These are phyloP conservation scores for Cordyceps cicadae DNA, from an alignment of 2,329 filamentous ascomycete species.

Conservation along the genomic window DNA sequence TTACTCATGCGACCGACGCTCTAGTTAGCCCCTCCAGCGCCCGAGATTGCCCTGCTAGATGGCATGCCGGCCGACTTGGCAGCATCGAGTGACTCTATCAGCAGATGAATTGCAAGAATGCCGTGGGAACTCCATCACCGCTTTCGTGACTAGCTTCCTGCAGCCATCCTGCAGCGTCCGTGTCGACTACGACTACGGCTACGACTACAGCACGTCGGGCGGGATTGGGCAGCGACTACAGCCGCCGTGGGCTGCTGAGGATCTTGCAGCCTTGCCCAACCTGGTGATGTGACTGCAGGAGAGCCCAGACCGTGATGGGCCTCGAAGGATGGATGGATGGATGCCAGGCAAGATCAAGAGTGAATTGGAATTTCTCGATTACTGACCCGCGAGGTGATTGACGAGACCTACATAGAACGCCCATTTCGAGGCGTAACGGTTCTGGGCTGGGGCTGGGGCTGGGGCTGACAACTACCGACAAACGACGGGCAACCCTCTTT, in stretches of 20 bases:
- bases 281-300: not conserved
- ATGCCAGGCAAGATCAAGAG: not conserved
- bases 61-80: too few species aligned
- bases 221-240: not conserved
- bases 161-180: not conserved
- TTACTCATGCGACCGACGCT: not conserved
- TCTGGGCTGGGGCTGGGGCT: not conserved
- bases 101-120: too few species aligned
- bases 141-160: not conserved
- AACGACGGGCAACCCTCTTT: not conserved
- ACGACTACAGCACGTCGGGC: not conserved
- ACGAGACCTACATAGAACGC: not conserved
- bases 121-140: not conserved
- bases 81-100: too few species aligned
- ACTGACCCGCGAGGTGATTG: not conserved
- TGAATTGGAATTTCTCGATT: not conserved
- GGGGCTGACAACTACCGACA: not conserved
- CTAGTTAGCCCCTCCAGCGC: too few species aligned
- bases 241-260: not conserved
- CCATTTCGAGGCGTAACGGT: not conserved
- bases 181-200: not conserved
- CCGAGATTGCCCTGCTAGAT: too few species aligned
- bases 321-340: not conserved
- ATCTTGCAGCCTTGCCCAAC: conserved; percentile 2
- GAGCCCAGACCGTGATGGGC: conserved; percentile 2